phyloP scores from a whole-genome alignment of 345 rosid species.

The Citrus australasica region DNA sequence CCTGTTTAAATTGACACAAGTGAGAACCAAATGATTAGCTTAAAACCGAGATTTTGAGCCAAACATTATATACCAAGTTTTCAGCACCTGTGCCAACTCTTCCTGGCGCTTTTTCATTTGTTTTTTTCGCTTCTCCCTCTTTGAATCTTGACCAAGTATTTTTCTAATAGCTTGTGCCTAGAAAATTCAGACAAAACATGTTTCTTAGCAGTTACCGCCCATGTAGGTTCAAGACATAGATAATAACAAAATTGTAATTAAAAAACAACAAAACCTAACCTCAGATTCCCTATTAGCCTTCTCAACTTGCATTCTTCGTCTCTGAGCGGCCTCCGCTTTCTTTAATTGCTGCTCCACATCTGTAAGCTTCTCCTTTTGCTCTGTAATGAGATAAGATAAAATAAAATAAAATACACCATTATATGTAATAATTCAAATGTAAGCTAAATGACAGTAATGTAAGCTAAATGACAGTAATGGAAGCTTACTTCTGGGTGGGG shows the following conservation, averaged over 20 bases:
- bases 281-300: slow-evolving; percentile 85
- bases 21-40: slow-evolving; percentile 10
- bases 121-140: slow-evolving; percentile 82
- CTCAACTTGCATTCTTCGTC: slow-evolving; percentile 82
- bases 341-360: slow-evolving; percentile 84
- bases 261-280: slow-evolving; percentile 45
- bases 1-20: slow-evolving; percentile 35
- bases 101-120: slow-evolving; percentile 75
- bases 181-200: slow-evolving; percentile 15
- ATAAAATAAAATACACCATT: slow-evolving; percentile 1
- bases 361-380: slow-evolving; percentile 82
- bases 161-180: slow-evolving; percentile 92
- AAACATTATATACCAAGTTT: not conserved
- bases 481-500: slow-evolving; percentile 84
- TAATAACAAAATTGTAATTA: not conserved
- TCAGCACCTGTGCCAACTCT: slow-evolving; percentile 77
- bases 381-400: slow-evolving; percentile 28
- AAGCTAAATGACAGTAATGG: slow-evolving; percentile 24
- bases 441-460: not conserved
- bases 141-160: slow-evolving; percentile 95
- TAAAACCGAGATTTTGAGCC: not conserved
- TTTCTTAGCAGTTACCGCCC: slow-evolving; percentile 1
- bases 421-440: slow-evolving; percentile 8
- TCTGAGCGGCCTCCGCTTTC: slow-evolving; percentile 92
- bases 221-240: not conserved